phyloP scores from a whole-genome alignment of 1,139 yeast genomes.

The Scheffersomyces stambukii region DNA sequence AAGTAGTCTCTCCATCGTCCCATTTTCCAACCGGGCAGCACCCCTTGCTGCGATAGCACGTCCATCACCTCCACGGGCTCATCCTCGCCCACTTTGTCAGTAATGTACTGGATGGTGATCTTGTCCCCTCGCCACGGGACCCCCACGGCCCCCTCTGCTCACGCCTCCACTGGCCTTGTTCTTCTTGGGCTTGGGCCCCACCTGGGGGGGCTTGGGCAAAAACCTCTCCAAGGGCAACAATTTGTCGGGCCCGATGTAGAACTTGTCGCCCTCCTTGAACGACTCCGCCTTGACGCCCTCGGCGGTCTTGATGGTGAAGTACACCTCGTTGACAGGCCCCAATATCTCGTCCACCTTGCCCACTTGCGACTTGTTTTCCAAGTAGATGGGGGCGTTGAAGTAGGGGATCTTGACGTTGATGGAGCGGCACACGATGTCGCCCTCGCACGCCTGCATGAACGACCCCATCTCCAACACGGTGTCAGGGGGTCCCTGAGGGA shows the following conservation, averaged over 20 bases:
- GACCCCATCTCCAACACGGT: constrained; percentile 91
- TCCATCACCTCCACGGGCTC: constrained; percentile 81
- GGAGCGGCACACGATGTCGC: constrained; percentile 95
- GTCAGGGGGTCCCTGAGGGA: constrained; percentile 90
- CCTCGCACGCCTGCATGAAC: constrained; percentile 90
- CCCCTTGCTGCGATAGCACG: constrained; percentile 73
- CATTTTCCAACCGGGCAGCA: constrained; percentile 63
- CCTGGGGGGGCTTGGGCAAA: constrained; percentile 83
- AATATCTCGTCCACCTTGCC: constrained; percentile 98
- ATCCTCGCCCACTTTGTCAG: constrained; percentile 60
- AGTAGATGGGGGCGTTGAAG: constrained; percentile 96
- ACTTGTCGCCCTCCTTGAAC: constrained; percentile 93
- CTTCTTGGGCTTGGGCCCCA: constrained; percentile 74
- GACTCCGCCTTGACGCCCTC: constrained; percentile 95
- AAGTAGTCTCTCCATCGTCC: constrained; percentile 75
- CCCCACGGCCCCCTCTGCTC: constrained; percentile 15
- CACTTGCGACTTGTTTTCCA: constrained; percentile 90
- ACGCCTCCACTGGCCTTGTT: constrained; percentile 49
- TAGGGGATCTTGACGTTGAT: constrained; percentile 93
- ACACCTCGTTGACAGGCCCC: constrained; percentile 96
- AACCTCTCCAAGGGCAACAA: constrained; percentile 93
- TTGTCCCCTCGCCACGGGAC: constrained; percentile 19
- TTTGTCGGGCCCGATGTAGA: constrained; percentile 92
- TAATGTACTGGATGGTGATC: constrained; percentile 53
- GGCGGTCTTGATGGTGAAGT: constrained; percentile 89